Evolutionary conservation across 768 basidiomycete genomes (phyloP).

Genomic region (Leccinellum luteum): DNA sequence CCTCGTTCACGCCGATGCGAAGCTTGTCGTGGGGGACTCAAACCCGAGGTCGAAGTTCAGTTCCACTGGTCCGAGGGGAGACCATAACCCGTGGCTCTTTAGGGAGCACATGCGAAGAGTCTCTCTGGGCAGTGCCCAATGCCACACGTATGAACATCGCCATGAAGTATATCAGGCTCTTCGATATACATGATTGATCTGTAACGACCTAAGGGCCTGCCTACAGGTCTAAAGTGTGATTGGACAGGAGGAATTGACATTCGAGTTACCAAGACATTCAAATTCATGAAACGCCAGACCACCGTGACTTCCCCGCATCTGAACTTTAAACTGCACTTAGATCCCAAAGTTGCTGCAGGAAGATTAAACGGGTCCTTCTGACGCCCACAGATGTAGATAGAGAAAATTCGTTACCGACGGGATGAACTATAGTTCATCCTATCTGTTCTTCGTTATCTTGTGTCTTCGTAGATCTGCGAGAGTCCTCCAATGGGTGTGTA

Average conservation of each 20-base stretch:
- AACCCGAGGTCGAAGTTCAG: constrained; percentile 54
- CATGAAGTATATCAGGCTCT: background rate
- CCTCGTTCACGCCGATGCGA: background rate
- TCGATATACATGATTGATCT: background rate
- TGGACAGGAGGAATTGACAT: background rate
- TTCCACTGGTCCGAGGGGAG: constrained; percentile 61
- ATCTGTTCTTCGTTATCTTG: background rate
- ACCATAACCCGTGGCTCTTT: background rate
- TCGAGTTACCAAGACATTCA: background rate
- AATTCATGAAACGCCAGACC: background rate
- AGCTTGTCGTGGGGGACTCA: background rate
- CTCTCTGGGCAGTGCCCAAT: background rate
- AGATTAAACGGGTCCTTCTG: background rate
- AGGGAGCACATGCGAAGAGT: background rate
- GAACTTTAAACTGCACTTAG: background rate
- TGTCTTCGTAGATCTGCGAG: background rate
- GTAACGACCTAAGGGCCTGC: background rate
- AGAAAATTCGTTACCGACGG: background rate
- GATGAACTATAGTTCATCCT: background rate
- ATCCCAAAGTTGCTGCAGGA: background rate
- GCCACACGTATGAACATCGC: background rate
- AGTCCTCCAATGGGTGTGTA: background rate
- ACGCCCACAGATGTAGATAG: too few species aligned
- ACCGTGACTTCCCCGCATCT: background rate
- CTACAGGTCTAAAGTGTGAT: background rate